These are phyloP conservation scores for Cercospora citrullina DNA, from an alignment of 2,329 filamentous ascomycete genomes.

Conservation along the genomic window DNA sequence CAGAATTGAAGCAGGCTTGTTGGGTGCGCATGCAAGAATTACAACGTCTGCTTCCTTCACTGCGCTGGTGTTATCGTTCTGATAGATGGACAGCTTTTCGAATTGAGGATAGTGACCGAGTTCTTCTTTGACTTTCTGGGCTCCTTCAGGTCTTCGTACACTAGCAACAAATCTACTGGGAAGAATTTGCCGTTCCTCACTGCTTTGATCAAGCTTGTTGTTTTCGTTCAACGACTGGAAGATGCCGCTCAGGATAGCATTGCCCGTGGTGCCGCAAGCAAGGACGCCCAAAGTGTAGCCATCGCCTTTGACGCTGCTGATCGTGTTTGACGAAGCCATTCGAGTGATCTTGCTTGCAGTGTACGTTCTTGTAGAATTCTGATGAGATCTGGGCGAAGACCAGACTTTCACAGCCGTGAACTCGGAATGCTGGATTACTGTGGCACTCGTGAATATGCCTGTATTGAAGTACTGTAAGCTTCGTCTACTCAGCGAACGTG, in stretches of 20 bases:
- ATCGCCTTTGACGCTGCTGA: not conserved
- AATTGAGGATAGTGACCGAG: conserved; percentile 60
- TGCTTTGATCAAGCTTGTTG: conserved; percentile 30
- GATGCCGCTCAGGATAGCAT: conserved; percentile 79
- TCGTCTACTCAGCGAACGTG: not conserved
- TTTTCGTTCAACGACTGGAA: conserved; percentile 64
- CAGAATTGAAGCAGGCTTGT: conserved; percentile 69
- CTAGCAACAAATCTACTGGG: conserved; percentile 80
- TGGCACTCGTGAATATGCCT: not conserved
- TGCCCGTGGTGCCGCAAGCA: conserved; percentile 86
- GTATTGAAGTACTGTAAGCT: not conserved
- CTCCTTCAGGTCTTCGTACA: conserved; percentile 67
- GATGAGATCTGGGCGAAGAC: not conserved
- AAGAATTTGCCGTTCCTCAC: conserved; percentile 51
- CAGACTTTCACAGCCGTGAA: not conserved
- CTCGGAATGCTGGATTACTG: not conserved
- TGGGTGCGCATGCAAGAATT: conserved; percentile 78
- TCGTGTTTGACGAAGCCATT: not conserved
- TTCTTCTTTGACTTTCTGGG: conserved; percentile 65
- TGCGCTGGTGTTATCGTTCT: conserved; percentile 70
- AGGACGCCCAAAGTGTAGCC: conserved; percentile 73
- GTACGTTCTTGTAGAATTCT: not conserved
- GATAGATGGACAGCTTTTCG: conserved; percentile 63
- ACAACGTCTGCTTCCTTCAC: conserved; percentile 70
- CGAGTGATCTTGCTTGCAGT: not conserved